Evolutionary conservation across 108 stramenopile species (phyloP).

Genomic region (Bacterosira constricta): DNA sequence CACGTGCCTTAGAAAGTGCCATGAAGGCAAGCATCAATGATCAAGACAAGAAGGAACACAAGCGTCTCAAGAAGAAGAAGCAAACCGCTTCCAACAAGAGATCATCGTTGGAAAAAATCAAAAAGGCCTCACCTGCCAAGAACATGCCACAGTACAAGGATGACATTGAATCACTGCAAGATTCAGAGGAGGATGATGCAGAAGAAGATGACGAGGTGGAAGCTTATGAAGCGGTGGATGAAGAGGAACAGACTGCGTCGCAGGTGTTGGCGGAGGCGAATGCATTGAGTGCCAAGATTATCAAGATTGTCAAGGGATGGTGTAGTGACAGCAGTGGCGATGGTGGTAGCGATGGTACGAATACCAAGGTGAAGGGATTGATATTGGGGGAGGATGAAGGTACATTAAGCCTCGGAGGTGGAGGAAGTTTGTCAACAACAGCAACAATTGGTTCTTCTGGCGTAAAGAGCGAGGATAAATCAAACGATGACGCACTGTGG

Average conservation of each 20-base stretch:
- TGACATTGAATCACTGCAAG: constrained; percentile 6
- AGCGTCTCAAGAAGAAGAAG: constrained; percentile 39
- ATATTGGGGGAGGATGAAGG: constrained; percentile 59
- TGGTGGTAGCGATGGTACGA: not conserved
- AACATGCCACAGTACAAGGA: constrained; percentile 26
- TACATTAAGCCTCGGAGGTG: constrained; percentile 55
- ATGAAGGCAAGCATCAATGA: constrained; percentile 48
- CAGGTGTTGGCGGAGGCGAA: constrained; percentile 70
- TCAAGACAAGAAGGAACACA: constrained; percentile 9
- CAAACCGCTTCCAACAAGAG: constrained; percentile 3
- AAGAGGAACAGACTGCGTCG: constrained; percentile 66
- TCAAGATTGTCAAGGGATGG: constrained; percentile 68
- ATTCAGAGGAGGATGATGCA: constrained; percentile 34
- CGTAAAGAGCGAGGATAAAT: not conserved
- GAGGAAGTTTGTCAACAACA: too few species aligned
- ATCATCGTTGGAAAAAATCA: constrained; percentile 6
- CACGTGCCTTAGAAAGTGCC: constrained; percentile 34
- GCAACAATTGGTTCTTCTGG: too few species aligned
- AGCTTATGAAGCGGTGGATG: constrained; percentile 24
- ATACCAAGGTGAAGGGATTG: constrained; percentile 18
- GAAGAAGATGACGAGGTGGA: constrained; percentile 59
- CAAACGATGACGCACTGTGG: constrained; percentile 47
- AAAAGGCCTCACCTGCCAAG: not conserved
- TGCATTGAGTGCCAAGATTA: constrained; percentile 65
- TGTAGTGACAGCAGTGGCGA: constrained; percentile 3